Evolutionary conservation across 2,329 filamentous ascomycete genomes (phyloP), one percentile per base, ranked within the genome.

Genomic region (Catunica adiposa): DNA sequence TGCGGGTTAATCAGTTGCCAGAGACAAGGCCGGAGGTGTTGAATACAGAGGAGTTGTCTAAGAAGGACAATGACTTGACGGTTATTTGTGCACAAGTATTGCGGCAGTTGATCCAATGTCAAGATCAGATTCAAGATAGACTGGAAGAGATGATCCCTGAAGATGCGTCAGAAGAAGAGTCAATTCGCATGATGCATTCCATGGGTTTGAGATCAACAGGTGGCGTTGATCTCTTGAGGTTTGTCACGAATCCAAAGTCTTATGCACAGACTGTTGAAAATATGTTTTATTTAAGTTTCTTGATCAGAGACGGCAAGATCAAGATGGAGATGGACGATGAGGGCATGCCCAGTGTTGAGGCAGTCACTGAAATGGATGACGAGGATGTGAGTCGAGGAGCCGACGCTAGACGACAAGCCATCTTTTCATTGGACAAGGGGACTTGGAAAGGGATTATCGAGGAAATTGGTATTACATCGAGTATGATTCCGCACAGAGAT

Each of bases 181-280:
- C 66, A 50, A 66, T 67, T 6, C 71, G 67, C 8, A 69, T 86
- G 6, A 82, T 89, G 74, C 76, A 79, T 38, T 73, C 78, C 55
- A 70, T 84, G 62, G 78, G 82, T 1, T 71, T 95, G 14, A 76
- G 80, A 11, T 73, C 75, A 17, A 80, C 81, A 1, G 82, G 82
- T 1, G 86, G 86, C 15, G 78, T 95, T 2, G 80, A 86, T 52
- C 69, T 96, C 11, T 84, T 96, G 66, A 81, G 84, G 54, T 97
- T 96, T 62, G 86, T 89, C 42, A 78, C 97, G 60, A 95, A 98
- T 62, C 92, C 92, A 0, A 72, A 72, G 40, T 94, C 88, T 0
- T 98, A 97, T 63, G 87, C 87, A 0, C 92, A 98, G 68, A 95
- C 89, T 0, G 82, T 98, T 5, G 92, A 98, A 66, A 98, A 98